Base-by-base conservation (phyloP, 1,139 yeast genomes). In the Nakaseomyces uthaithaninus region DNA sequence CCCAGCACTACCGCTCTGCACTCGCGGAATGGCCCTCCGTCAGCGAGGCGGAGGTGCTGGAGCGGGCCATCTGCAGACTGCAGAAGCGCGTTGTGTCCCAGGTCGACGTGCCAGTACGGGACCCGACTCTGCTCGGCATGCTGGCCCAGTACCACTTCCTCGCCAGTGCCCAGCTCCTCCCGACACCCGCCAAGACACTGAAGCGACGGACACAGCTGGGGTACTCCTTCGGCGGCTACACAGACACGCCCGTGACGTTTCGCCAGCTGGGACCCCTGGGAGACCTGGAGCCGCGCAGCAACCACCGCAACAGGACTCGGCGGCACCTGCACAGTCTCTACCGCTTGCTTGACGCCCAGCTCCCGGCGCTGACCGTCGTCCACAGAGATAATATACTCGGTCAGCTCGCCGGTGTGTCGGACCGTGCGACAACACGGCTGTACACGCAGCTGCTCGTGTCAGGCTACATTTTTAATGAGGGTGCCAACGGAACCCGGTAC, bases 231-330 rank as follows among this genome's bases (percentile, higher is more conserved):
- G 8, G 12, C 11, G 33, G 33, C 5, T 28, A 28, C 22, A 28
- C 16, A 20, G 33, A 28, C 18, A 28, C 33, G 12, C 23, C 33
- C 2, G 16, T 31, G n/a, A 31, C 35, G 9, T 12, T 31, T 8
- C 35, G 15, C 4, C 25, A 31, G 4, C 17, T 31, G 3, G 12
- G 25, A 4, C 25, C 35, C 7, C 17, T 31, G 2, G 35, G 35
- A 10, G 35, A 19, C 25, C 17, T 31, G 10, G 35, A 31, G 17
- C 10, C 25, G 3, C 17, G 4, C 4, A 11, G 9, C 3, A 31
- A 31, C 25, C 14, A 19, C 35, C n/a, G 20, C 6, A 31, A 31
- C 11, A 31, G 35, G 20, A 25, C 25, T 19, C 35, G 35, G 25
- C 24, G 35, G 25, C 25, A 31, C 15, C 8, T 31, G 11, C 16